Percentiles rank a stretch among this genome's conserved stretches.
phyloP scores from a whole-genome alignment of 1,284 basidiomycete genomes.

The Tilletia caries region DNA sequence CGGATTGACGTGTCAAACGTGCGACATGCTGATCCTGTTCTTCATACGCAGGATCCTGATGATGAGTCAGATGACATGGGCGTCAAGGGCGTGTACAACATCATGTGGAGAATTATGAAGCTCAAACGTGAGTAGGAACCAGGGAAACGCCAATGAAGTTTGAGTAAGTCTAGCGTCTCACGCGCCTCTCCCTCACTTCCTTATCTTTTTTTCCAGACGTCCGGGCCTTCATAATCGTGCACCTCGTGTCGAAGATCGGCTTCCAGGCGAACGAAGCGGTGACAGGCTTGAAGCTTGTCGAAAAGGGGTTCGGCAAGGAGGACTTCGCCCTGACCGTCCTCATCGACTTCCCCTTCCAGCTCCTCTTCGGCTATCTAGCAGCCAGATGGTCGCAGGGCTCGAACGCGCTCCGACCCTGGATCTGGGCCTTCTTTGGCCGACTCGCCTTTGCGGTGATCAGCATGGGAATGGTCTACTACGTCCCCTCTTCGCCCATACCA shows the following conservation, averaged over 20 bases:
- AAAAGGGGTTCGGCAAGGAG: slow-evolving; percentile 91
- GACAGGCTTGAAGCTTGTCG: slow-evolving; percentile 88
- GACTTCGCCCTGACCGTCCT: slow-evolving; percentile 91
- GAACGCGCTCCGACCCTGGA: slow-evolving; percentile 63
- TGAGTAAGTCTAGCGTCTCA: too few species aligned
- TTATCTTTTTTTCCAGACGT: slow-evolving; percentile 64
- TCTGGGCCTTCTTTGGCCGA: slow-evolving; percentile 85
- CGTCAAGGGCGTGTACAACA: slow-evolving; percentile 82
- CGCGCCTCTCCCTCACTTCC: slow-evolving; percentile 34
- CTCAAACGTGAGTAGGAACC: slow-evolving; percentile 67
- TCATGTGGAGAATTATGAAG: slow-evolving; percentile 90
- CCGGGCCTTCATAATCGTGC: slow-evolving; percentile 79
- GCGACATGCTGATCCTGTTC: not conserved
- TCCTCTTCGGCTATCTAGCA: slow-evolving; percentile 91
- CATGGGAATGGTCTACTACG: slow-evolving; percentile 76
- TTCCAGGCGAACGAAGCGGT: slow-evolving; percentile 93
- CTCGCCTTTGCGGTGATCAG: slow-evolving; percentile 67
- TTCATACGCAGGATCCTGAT: slow-evolving; percentile 1
- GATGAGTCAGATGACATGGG: slow-evolving; percentile 69
- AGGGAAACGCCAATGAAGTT: too few species aligned
- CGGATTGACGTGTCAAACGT: slow-evolving; percentile 15
- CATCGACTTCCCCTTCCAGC: slow-evolving; percentile 97
- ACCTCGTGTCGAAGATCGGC: slow-evolving; percentile 89
- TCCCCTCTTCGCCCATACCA: slow-evolving; percentile 67
- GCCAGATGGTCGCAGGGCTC: slow-evolving; percentile 69